Percentiles rank a stretch among this genome's conserved stretches.
These are phyloP conservation scores for Quercus mongolica DNA, from an alignment of 306 rosid genomes.

Conservation along the genomic window DNA sequence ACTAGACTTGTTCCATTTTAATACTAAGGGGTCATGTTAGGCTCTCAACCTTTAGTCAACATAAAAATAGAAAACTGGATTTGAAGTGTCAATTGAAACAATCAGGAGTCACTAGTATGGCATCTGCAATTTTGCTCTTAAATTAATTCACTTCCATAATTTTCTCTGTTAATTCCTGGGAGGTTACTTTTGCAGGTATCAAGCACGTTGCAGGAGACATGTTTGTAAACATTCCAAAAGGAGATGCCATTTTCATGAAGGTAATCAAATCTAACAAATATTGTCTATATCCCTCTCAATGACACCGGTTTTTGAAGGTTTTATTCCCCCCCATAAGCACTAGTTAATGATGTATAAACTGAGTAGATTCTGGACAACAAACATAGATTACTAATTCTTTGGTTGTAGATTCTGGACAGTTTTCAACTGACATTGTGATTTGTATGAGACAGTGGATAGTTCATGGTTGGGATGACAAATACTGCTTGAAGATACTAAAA, in stretches of 20 bases:
- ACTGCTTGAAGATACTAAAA: slow-evolving; percentile 7
- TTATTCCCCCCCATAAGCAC: too few species aligned
- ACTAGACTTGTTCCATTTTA: too few species aligned
- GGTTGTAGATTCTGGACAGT: background rate
- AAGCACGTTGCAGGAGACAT: slow-evolving; percentile 24
- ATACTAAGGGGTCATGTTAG: too few species aligned
- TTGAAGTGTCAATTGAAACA: too few species aligned
- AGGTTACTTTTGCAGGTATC: slow-evolving; percentile 11
- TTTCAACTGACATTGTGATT: background rate
- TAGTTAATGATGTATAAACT: background rate
- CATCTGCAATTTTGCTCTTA: background rate
- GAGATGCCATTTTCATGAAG: slow-evolving; percentile 32
- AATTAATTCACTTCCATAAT: background rate
- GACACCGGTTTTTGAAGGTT: background rate
- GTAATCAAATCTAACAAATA: background rate
- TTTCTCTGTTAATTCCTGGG: background rate
- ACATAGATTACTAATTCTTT: background rate
- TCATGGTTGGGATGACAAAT: slow-evolving; percentile 10
- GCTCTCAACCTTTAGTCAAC: too few species aligned
- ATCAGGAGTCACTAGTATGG: too few species aligned
- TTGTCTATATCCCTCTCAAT: background rate
- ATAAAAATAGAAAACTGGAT: too few species aligned
- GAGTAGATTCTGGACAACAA: background rate
- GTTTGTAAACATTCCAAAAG: slow-evolving; percentile 22
- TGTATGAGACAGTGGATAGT: slow-evolving; percentile 17